phyloP scores from a whole-genome alignment of 2,329 filamentous ascomycete genomes.

The Cadophora sp. region DNA sequence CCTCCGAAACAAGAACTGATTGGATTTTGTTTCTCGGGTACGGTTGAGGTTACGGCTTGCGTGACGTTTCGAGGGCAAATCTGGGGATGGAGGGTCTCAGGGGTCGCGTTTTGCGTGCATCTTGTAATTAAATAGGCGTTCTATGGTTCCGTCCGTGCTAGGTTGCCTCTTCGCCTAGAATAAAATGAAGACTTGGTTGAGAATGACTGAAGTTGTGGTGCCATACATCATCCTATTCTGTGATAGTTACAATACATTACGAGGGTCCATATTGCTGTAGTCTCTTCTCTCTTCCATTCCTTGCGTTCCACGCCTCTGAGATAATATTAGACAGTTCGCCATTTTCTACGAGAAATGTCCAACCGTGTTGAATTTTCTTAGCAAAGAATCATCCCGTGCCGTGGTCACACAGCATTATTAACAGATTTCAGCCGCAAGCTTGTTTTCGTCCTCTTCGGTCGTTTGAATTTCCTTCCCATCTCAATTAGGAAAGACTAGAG shows the following conservation, averaged over 20 bases:
- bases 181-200: conserved; percentile 13
- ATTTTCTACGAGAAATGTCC: too few relatives aligned
- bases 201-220: conserved; percentile 3
- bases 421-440: background rate
- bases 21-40: background rate
- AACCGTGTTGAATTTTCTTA: background rate
- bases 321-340: too few relatives aligned
- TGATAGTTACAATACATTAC: background rate
- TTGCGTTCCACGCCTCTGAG: too few relatives aligned
- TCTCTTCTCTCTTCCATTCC: background rate
- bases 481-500: background rate
- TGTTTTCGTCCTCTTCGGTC: background rate
- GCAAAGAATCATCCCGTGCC: background rate
- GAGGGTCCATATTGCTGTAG: too few relatives aligned
- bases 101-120: conserved; percentile 9
- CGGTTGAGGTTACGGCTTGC: conserved; percentile 8
- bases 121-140: conserved; percentile 23
- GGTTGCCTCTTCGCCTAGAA: conserved; percentile 19
- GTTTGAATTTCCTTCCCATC: background rate
- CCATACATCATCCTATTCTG: background rate
- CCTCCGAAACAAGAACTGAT: conserved; percentile 46
- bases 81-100: conserved; percentile 10
- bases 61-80: conserved; percentile 11
- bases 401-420: too few relatives aligned
- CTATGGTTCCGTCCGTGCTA: conserved; percentile 13